These are phyloP conservation scores for Leucocoprinus leucothites DNA, from an alignment of 768 basidiomycete genomes.

Conservation along the genomic window DNA sequence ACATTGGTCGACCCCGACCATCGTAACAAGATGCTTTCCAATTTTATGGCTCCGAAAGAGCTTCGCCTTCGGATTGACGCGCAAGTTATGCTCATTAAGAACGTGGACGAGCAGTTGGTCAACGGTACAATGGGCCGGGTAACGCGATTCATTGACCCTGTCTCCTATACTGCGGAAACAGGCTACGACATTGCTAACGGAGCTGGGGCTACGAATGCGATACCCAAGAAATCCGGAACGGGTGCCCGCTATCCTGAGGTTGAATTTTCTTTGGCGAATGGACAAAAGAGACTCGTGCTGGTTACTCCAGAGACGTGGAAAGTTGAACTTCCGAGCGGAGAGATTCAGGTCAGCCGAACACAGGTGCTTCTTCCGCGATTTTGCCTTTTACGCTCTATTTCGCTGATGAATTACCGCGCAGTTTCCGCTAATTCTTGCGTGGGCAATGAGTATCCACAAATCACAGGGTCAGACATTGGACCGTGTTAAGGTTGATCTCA, in stretches of 20 bases:
- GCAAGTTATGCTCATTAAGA: constrained; percentile 97
- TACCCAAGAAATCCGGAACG: constrained; percentile 23
- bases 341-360: constrained; percentile 71
- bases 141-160: constrained; percentile 63
- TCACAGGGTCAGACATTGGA: constrained; percentile 96
- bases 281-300: constrained; percentile 48
- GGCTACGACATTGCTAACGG: constrained; percentile 20
- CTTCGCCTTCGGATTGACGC: constrained; percentile 76
- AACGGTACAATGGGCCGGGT: constrained; percentile 94
- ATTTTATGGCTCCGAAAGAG: constrained; percentile 82
- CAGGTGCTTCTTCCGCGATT: constrained; percentile 53
- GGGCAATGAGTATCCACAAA: constrained; percentile 99
- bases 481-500: constrained; percentile 91
- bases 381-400: background rate
- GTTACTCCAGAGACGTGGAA: constrained; percentile 80
- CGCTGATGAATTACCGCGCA: constrained; percentile 25
- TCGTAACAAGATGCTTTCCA: constrained; percentile 75
- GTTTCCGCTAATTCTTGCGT: constrained; percentile 86
- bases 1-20: constrained; percentile 47
- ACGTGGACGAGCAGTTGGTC: constrained; percentile 84
- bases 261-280: constrained; percentile 68
- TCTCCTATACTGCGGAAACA: constrained; percentile 33
- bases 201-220: constrained; percentile 22
- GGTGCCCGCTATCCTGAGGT: constrained; percentile 60
- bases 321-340: constrained; percentile 83